Base-by-base conservation (phyloP, 345 rosid species). In the Brassica incana region DNA sequence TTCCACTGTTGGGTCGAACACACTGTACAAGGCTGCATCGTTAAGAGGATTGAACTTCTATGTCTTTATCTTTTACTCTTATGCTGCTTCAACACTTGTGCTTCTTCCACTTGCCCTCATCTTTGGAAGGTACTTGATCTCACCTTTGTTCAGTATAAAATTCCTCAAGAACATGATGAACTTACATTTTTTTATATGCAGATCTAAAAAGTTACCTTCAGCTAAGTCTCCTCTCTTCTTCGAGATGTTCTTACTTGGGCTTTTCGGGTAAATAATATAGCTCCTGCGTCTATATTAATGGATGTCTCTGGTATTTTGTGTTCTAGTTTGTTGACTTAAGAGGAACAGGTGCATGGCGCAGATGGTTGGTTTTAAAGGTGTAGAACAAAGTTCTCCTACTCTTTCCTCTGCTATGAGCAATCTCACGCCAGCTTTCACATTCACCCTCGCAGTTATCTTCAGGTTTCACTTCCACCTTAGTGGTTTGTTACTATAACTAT, bases 11-110 rank as follows among this genome's bases (percentile, higher is more conserved):
- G 83, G 75, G 25, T 1, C 75, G 6, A 80, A 58, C 75, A 70
- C 82, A 40, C 72, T 76, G 2, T 86, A 75, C 83, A 86, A 86
- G 69, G 83, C 84, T 61, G 87, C 85, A 1, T 27, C 83, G 11
- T 32, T 25, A 59, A 76, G 71, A 66, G 84, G 87, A 45, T 32
- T 84, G 78, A 84, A 54, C 80, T 73, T 75, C 77, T 77, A 78
- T 71, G 77, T 80, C 70, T 84, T 65, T 69, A 1, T 84, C 36
- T 35, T 71, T 0, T 86, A 82, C 54, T 27, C 73, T 54, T 80
- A 68, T 16, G 71, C 15, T 16, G 43, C 72, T 14, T 69, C 75
- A 5, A 69, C 84, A 2, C 69, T 82, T 52, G 59, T 35, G 9
- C 56, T 81, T 36, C 65, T 84, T 54, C 86, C 82, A 11, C 58